Evolutionary conservation across 257 asterid species (phyloP).

Genomic region (Solanum sitiens): DNA sequence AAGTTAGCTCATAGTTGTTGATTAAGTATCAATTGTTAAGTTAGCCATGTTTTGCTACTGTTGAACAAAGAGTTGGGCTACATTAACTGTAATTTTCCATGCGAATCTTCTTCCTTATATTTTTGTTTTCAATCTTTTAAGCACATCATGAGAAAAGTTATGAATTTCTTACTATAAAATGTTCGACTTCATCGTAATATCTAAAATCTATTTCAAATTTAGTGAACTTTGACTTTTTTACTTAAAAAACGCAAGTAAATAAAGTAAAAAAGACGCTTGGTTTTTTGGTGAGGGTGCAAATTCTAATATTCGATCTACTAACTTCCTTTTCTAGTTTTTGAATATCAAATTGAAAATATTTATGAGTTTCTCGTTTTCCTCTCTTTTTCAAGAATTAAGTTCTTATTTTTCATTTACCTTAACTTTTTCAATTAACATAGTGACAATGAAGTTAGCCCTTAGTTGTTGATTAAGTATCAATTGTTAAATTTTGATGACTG

Average conservation of each 20-base stretch:
- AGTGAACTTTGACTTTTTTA: background rate
- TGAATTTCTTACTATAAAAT: too few species aligned
- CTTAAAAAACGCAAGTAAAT: too few species aligned
- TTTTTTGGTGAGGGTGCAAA: background rate
- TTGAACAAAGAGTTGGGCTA: background rate
- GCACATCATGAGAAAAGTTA: too few species aligned
- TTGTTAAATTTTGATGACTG: background rate
- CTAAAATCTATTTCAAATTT: background rate
- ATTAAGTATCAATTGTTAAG: background rate
- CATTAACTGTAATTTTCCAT: background rate
- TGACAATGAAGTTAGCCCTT: background rate
- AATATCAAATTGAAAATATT: background rate
- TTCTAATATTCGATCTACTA: background rate
- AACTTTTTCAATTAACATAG: background rate
- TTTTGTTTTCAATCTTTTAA: too few species aligned
- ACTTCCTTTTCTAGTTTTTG: background rate
- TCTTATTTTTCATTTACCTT: background rate
- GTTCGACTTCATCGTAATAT: background rate
- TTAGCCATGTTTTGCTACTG: background rate
- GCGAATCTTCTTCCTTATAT: background rate
- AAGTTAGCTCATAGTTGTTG: background rate
- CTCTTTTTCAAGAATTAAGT: background rate
- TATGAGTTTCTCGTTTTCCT: background rate
- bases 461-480: background rate
- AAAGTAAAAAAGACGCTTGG: background rate